Percentiles rank a stretch among this genome's conserved stretches.
These are phyloP conservation scores for Coffea eugenioides DNA, from an alignment of 257 asterid species.

Conservation along the genomic window DNA sequence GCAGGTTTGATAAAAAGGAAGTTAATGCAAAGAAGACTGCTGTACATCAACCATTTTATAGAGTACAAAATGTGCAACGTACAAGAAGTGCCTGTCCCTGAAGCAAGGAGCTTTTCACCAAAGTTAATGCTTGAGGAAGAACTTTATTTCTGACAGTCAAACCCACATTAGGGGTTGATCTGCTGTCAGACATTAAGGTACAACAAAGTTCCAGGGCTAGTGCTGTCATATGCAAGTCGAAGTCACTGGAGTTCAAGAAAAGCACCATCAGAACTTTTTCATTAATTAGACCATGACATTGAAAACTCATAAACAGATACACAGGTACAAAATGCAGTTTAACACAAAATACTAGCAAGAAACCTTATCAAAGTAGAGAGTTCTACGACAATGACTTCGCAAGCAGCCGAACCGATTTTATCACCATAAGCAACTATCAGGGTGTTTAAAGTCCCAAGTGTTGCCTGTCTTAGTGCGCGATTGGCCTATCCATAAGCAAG, in stretches of 20 bases:
- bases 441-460: constrained; percentile 89
- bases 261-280: constrained; percentile 1
- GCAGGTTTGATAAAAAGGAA: constrained; percentile 32
- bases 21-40: constrained; percentile 20
- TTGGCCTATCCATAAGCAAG: constrained; percentile 63
- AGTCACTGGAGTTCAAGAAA: constrained; percentile 60
- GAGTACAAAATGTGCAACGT: constrained; percentile 24
- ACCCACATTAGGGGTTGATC: constrained; percentile 89
- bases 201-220: constrained; percentile 90
- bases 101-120: constrained; percentile 84
- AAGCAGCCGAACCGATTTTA: constrained; percentile 85
- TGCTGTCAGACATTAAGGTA: constrained; percentile 93
- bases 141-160: constrained; percentile 88
- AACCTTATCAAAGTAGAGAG: constrained; percentile 96
- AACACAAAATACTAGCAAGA: background rate
- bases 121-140: constrained; percentile 88
- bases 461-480: constrained; percentile 92
- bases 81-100: constrained; percentile 99
- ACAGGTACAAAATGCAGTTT: constrained; percentile 12
- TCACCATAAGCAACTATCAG: constrained; percentile 92
- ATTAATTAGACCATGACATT: background rate
- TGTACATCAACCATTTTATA: constrained; percentile 15
- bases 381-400: constrained; percentile 90
- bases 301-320: constrained; percentile 9
- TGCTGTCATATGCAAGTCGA: constrained; percentile 98